These are phyloP conservation scores for Diphasiastrum complanatum DNA, from an alignment of 83 land plant genomes.

Conservation along the genomic window DNA sequence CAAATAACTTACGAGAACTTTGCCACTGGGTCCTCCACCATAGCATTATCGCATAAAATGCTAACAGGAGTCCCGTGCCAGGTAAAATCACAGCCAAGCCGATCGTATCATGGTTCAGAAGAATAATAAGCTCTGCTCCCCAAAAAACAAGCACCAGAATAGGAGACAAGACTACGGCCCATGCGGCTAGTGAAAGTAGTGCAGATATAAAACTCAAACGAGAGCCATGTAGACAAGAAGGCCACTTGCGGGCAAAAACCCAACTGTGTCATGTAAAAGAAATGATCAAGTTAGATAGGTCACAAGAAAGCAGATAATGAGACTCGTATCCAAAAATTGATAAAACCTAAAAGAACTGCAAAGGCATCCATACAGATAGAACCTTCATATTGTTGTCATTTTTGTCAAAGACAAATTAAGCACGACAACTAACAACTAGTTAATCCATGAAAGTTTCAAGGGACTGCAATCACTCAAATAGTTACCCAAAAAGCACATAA, in stretches of 20 bases:
- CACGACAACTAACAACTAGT: too few species aligned
- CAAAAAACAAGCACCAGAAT: conserved; percentile 63
- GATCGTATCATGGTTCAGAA: conserved; percentile 65
- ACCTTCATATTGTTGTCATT: not conserved
- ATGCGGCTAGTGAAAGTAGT: conserved; percentile 52
- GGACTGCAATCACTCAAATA: too few species aligned
- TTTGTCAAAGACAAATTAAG: too few species aligned
- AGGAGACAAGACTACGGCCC: conserved; percentile 83
- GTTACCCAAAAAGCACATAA: too few species aligned
- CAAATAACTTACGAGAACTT: conserved; percentile 80
- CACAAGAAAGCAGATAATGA: not conserved
- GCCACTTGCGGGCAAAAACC: conserved; percentile 97
- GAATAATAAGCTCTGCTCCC: conserved; percentile 67
- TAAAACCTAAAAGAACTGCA: not conserved
- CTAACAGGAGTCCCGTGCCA: conserved; percentile 74
- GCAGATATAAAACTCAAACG: conserved; percentile 54
- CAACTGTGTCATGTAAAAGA: conserved; percentile 56
- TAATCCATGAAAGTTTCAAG: too few species aligned
- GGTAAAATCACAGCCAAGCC: conserved; percentile 94
- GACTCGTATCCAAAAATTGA: not conserved
- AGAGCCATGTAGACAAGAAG: conserved; percentile 60
- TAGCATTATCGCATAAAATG: conserved; percentile 94
- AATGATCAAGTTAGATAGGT: not conserved
- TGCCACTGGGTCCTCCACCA: conserved; percentile 99
- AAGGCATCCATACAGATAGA: not conserved